Evolutionary conservation across 495 filamentous ascomycete species (phyloP).

Genomic region (Hypoxylon rickii): DNA sequence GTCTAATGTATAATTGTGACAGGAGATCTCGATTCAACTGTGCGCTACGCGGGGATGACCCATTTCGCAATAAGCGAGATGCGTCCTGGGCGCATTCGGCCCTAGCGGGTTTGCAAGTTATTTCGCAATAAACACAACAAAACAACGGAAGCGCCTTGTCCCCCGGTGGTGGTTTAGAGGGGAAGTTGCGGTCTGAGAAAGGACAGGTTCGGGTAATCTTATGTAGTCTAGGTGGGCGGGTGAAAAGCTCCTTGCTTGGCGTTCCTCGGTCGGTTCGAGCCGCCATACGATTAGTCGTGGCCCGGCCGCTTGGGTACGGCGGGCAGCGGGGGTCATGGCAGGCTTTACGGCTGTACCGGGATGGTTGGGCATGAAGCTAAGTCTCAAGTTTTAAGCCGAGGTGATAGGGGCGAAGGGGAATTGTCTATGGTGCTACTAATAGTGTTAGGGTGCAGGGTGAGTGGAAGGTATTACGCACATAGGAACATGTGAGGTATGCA

Average conservation of each 20-base stretch:
- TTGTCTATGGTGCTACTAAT: no score
- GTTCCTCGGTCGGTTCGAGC: constrained; percentile 5
- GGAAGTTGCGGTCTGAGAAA: neutral
- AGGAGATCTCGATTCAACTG: constrained; percentile 17
- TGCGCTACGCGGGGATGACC: neutral
- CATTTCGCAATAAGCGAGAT: neutral
- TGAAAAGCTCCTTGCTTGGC: constrained; percentile 19
- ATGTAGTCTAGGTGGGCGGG: constrained; percentile 1
- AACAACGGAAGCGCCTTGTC: neutral
- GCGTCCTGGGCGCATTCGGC: no score
- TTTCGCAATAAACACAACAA: neutral
- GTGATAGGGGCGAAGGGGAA: constrained; percentile 2
- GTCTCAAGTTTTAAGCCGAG: constrained; percentile 17
- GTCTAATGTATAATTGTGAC: constrained; percentile 8
- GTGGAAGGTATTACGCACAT: constrained; percentile 20
- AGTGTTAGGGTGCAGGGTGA: neutral
- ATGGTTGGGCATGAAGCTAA: constrained; percentile 22
- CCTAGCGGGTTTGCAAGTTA: neutral
- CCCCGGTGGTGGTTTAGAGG: neutral
- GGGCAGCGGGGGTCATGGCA: constrained; percentile 6
- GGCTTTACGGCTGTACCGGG: constrained; percentile 17
- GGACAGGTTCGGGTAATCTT: constrained; percentile 1
- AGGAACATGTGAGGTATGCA: constrained; percentile 2
- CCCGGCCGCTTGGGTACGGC: constrained; percentile 15
- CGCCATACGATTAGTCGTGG: constrained; percentile 7